A percentile compares a stretch with the other conserved stretches of the same genome.
Conservation (phyloP, 139 green algal genomes). For the Monoraphidium neglectum region DNA sequence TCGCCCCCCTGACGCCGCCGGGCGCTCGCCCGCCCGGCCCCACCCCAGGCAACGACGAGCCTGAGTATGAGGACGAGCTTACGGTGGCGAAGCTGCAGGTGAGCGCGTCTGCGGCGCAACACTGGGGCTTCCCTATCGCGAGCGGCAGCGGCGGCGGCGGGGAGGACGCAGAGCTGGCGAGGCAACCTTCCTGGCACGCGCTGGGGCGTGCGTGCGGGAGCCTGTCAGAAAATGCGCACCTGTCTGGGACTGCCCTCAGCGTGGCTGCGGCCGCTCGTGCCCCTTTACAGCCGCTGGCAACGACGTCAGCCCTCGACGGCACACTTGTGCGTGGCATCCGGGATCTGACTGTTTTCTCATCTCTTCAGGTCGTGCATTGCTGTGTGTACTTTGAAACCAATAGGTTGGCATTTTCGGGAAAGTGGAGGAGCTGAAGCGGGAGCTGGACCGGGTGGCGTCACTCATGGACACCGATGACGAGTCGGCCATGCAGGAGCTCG, state of each 20-base stretch:
- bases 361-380: too few species aligned
- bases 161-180: too few species aligned
- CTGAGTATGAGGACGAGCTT: conserved; percentile 36
- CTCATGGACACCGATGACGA: conserved; percentile 82
- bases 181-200: too few species aligned
- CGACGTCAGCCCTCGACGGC: neutral
- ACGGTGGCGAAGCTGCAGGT: conserved; percentile 53
- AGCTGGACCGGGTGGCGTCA: conserved; percentile 86
- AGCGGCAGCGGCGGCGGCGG: too few species aligned
- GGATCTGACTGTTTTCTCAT: too few species aligned
- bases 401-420: conserved; percentile 92
- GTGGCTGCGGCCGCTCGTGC: neutral
- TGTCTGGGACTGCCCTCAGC: too few species aligned
- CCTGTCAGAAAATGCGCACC: neutral
- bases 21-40: too few species aligned
- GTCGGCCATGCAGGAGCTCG: conserved; percentile 80
- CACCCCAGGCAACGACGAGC: neutral
- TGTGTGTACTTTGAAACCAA: too few species aligned
- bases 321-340: too few species aligned
- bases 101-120: too few species aligned
- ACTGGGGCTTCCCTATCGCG: too few species aligned
- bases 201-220: neutral
- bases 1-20: too few species aligned
- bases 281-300: neutral
- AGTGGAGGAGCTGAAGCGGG: conserved; percentile 80